Percentiles rank a stretch among this genome's conserved stretches.
These are phyloP conservation scores for Sanghuangporus baumii DNA, from an alignment of 1,284 basidiomycete genomes.

Conservation along the genomic window DNA sequence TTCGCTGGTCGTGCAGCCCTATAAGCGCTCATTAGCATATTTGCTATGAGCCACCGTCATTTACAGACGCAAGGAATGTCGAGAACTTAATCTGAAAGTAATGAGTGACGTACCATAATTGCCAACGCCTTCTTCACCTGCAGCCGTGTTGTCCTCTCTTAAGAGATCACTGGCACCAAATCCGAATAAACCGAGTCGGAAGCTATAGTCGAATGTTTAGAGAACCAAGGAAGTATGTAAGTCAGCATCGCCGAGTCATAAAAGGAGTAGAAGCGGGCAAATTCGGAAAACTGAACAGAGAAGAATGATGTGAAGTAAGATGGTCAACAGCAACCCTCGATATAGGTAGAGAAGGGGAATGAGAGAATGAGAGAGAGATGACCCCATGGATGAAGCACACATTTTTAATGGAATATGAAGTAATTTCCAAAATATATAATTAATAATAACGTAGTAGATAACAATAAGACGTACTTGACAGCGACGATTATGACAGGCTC, in stretches of 20 bases:
- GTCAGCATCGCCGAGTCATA: not conserved
- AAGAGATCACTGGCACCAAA: slow-evolving; percentile 61
- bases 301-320: not conserved
- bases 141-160: slow-evolving; percentile 55
- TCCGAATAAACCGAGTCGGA: slow-evolving; percentile 69
- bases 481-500: slow-evolving; percentile 67
- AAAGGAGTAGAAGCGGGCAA: slow-evolving; percentile 5
- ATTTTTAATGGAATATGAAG: not conserved
- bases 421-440: not conserved
- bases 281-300: not conserved
- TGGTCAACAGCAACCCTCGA: not conserved
- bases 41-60: not conserved
- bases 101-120: slow-evolving; percentile 56
- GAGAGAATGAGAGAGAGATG: not conserved
- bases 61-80: not conserved
- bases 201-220: slow-evolving; percentile 37
- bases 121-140: slow-evolving; percentile 64
- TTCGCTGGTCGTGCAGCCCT: slow-evolving; percentile 68
- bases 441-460: not conserved
- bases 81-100: not conserved
- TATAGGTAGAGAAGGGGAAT: not conserved
- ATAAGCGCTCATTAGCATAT: not conserved
- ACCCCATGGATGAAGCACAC: not conserved
- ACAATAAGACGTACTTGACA: slow-evolving; percentile 55
- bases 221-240: not conserved